These are phyloP conservation scores for Metarhizium robertsii DNA, from an alignment of 2,329 filamentous ascomycete genomes.

Conservation along the genomic window DNA sequence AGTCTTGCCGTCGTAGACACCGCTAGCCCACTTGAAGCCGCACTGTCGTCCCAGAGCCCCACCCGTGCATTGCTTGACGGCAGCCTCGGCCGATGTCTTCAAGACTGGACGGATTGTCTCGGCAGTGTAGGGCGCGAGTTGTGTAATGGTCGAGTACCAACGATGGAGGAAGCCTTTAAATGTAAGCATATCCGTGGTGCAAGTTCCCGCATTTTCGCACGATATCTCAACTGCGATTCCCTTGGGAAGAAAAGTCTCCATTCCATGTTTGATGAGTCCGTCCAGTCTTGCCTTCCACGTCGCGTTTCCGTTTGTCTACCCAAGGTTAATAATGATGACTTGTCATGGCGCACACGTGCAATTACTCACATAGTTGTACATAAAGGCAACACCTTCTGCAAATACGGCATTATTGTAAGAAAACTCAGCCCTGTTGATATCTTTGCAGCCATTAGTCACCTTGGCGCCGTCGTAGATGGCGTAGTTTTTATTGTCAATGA, in stretches of 20 bases:
- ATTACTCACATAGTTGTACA: slow-evolving; percentile 48
- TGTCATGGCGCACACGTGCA: background rate
- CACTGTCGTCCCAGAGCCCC: slow-evolving; percentile 39
- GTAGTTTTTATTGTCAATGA: slow-evolving; percentile 50
- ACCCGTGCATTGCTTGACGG: slow-evolving; percentile 45
- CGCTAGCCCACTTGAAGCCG: slow-evolving; percentile 44
- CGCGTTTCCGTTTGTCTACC: slow-evolving; percentile 34
- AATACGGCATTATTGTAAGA: slow-evolving; percentile 52
- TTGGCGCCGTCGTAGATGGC: slow-evolving; percentile 52
- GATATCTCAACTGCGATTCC: slow-evolving; percentile 51
- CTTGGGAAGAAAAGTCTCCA: slow-evolving; percentile 42
- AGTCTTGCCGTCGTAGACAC: slow-evolving; percentile 41
- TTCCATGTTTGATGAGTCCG: slow-evolving; percentile 25
- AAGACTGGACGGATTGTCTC: slow-evolving; percentile 42
- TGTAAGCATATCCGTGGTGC: slow-evolving; percentile 53
- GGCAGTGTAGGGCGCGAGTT: slow-evolving; percentile 45
- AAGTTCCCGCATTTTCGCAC: slow-evolving; percentile 46
- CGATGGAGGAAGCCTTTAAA: slow-evolving; percentile 54
- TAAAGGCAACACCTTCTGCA: slow-evolving; percentile 48
- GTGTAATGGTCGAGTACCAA: slow-evolving; percentile 44
- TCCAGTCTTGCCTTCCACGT: slow-evolving; percentile 44
- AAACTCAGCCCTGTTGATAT: slow-evolving; percentile 47
- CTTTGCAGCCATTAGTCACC: slow-evolving; percentile 42
- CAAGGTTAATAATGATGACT: background rate
- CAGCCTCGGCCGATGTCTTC: slow-evolving; percentile 41